Percentiles rank a stretch among this genome's conserved stretches.
Evolutionary conservation across 352 stramenopile genomes (phyloP).

Genomic region (Globisporangium uncinulatum): DNA sequence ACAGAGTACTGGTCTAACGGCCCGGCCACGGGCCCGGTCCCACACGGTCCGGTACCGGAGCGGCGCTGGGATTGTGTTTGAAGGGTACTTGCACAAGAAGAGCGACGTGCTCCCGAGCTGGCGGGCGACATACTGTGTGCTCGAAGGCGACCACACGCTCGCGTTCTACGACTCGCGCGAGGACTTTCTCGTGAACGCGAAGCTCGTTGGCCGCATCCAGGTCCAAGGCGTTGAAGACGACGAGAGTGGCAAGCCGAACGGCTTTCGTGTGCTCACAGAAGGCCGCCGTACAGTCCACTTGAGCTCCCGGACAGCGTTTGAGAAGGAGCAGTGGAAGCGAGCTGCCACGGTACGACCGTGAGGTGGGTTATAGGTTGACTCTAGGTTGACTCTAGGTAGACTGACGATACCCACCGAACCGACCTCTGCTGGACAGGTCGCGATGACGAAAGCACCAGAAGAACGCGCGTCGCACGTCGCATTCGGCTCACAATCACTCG

Average conservation of each 20-base stretch:
- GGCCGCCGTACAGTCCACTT: slow-evolving; percentile 65
- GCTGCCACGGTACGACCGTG: slow-evolving; percentile 40
- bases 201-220: slow-evolving; percentile 71
- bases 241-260: slow-evolving; percentile 52
- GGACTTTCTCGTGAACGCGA: slow-evolving; percentile 77
- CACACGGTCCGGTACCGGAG: slow-evolving; percentile 67
- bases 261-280: slow-evolving; percentile 62
- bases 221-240: slow-evolving; percentile 66
- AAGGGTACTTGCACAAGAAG: slow-evolving; percentile 84
- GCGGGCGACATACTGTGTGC: slow-evolving; percentile 69
- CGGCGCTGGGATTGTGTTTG: slow-evolving; percentile 66
- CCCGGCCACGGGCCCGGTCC: slow-evolving; percentile 27
- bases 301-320: slow-evolving; percentile 68
- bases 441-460: slow-evolving; percentile 47
- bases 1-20: background rate
- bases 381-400: background rate
- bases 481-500: slow-evolving; percentile 68
- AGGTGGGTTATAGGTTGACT: background rate
- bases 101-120: slow-evolving; percentile 68
- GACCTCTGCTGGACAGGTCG: slow-evolving; percentile 27
- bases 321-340: slow-evolving; percentile 80
- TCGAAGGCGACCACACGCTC: slow-evolving; percentile 64
- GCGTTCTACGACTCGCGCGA: slow-evolving; percentile 77
- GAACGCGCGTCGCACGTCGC: slow-evolving; percentile 41
- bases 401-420: too few species aligned